Base-by-base conservation (phyloP, 306 rosid genomes). In the Vigna unguiculata region DNA sequence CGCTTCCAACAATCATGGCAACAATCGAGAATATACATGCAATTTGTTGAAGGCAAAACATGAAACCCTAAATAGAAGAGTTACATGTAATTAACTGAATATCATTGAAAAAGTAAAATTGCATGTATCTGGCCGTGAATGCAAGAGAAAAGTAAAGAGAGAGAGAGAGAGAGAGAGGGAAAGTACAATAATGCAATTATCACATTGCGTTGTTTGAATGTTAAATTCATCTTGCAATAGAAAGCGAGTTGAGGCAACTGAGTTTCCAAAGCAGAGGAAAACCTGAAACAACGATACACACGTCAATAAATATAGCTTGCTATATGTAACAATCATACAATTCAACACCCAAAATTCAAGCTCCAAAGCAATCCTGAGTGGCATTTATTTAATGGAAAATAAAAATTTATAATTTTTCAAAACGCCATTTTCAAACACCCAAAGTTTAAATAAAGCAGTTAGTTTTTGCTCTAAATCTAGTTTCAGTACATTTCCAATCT, bases 201-300 rank as follows among this genome's bases (percentile, higher is more conserved):
- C 97, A 75, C 98, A 91, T 46, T 88, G 82, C 0, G 97, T 90
- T 24, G 97, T 91, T 77, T 91, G 97, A 57, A 94, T 94, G 76
- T 94, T 94, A 71, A 94, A 90, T 78, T 94, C 94, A 69, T 94
- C 98, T 87, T 91, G 98, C 86, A 94, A 83, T 81, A 94, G 47
- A 81, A 91, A 90, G 77, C 97, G 97, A 76, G 97, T 90, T 34
- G 98, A 94, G 81, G 96, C 94, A 70, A 93, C 97, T 34, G 98
- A 93, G 80, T 90, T 86, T 66, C 91, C 94, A 45, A 94, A 91
- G 89, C 98, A 91, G 71, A 86, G 87, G 57, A 85, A 78, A 72
- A 89, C 98, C 98, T 94, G 91, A 74, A 87, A 84, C 60, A 72
- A 43, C n/a, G 43, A 78, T 15, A 22, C 38, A 65, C 60, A 45